A percentile compares a stretch with the other conserved stretches of the same genome.
These are phyloP conservation scores for Erigeron canadensis DNA, from an alignment of 129 eudicot genomes.

Conservation along the genomic window DNA sequence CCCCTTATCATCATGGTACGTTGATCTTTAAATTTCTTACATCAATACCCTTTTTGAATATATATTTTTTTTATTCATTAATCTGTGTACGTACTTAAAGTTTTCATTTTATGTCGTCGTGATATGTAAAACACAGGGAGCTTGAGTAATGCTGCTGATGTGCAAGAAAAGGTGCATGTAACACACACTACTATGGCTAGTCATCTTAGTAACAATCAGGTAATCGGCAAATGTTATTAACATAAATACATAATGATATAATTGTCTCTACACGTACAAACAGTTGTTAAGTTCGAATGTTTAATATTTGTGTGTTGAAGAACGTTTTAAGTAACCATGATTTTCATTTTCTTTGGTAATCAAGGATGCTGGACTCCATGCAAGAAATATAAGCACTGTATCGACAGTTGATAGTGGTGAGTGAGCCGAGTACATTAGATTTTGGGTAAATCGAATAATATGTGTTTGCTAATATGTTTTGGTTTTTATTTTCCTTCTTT, in stretches of 20 bases:
- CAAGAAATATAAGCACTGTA: conserved; percentile 77
- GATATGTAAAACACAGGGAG: conserved; percentile 37
- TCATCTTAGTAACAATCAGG: conserved; percentile 58
- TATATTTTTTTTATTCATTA: not conserved
- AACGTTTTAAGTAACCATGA: not conserved
- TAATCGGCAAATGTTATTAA: conserved; percentile 23
- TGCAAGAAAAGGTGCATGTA: conserved; percentile 45
- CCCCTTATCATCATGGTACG: conserved; percentile 59
- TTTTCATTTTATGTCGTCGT: not conserved
- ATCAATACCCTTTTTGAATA: conserved; percentile 2
- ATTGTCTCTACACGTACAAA: not conserved
- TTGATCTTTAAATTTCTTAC: not conserved
- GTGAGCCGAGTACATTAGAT: conserved; percentile 47
- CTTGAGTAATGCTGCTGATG: conserved; percentile 36
- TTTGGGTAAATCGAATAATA: not conserved
- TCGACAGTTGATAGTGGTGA: conserved; percentile 94
- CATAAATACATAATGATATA: conserved; percentile 4
- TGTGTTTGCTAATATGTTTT: not conserved
- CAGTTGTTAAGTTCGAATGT: not conserved
- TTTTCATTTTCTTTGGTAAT: conserved; percentile 19
- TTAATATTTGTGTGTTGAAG: not conserved
- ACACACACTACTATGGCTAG: conserved; percentile 45
- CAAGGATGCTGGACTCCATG: conserved; percentile 89
- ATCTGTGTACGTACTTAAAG: not conserved
- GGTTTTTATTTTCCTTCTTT: conserved; percentile 9